Conservation (phyloP, 768 basidiomycete genomes). For the Chalciporus chontae region DNA sequence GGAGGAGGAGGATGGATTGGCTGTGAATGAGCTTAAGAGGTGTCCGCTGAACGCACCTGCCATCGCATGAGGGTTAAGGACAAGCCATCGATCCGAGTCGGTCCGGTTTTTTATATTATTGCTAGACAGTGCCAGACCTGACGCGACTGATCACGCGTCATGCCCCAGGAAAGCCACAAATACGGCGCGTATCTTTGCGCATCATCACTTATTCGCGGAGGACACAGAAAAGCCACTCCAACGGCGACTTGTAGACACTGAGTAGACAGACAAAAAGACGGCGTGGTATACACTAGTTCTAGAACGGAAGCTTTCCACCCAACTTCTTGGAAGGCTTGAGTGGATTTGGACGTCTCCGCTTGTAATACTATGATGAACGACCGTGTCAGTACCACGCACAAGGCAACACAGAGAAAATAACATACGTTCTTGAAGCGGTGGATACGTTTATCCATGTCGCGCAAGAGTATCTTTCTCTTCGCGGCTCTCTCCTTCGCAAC, state of each 20-base stretch:
- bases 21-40: slow-evolving; percentile 45
- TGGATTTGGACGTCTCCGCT: slow-evolving; percentile 49
- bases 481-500: slow-evolving; percentile 42
- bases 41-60: slow-evolving; percentile 59
- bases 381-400: slow-evolving; percentile 1
- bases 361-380: slow-evolving; percentile 21
- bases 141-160: too few relatives aligned
- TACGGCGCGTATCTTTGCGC: too few relatives aligned
- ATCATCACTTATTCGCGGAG: too few relatives aligned
- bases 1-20: slow-evolving; percentile 19
- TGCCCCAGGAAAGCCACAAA: too few relatives aligned
- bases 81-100: background rate
- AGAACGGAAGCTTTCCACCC: slow-evolving; percentile 54
- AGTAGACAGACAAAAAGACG: background rate
- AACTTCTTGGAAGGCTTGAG: slow-evolving; percentile 54
- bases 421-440: slow-evolving; percentile 62
- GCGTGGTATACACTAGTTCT: slow-evolving; percentile 22
- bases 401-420: slow-evolving; percentile 5
- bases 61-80: slow-evolving; percentile 37
- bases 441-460: slow-evolving; percentile 67
- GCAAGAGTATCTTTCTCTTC: slow-evolving; percentile 55
- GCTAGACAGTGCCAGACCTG: too few relatives aligned
- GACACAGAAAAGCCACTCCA: too few relatives aligned
- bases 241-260: too few relatives aligned
- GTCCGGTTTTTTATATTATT: background rate